Evolutionary conservation across 1,284 basidiomycete species (phyloP), one percentile per base, ranked within the genome.

Genomic region (Ustilago shanxiensis): DNA sequence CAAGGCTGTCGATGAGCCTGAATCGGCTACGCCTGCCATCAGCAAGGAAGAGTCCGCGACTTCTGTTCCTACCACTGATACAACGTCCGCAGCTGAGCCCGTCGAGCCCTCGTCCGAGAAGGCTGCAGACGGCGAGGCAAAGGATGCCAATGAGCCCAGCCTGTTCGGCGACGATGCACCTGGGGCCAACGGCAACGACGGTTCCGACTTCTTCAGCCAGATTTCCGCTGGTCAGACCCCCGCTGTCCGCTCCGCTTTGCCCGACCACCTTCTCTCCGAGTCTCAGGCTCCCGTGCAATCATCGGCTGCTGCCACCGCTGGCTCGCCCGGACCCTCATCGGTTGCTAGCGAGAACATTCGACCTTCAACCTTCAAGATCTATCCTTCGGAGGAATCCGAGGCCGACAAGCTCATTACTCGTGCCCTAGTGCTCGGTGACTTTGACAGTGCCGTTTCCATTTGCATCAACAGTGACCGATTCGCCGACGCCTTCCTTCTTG

Each of bases 351-450:
- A 95, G 63, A 86, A 71, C 41, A 71, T 90, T 76, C 64, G 67
- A 18, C 86, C 62, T 14, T 93, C 92, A 81, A 93, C 91, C 0
- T 99, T 98, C 90, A 91, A 90, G 85, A 97, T 98, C 78, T 97
- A 97, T 84, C 95, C 95, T 0, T 84, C 88, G 7, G 93, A 95
- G 57, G 94, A 95, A 87, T 92, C 92, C 3, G 93, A 97, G 72
- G 91, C 91, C 0, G 95, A 98, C 84, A 89, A 91, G 31, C 89
- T 98, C 29, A 90, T 99, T 78, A 98, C 96, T 1, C 94, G 95
- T 81, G 93, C 96, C 1, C 89, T 98, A 33, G 94, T 99, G 1
- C 89, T 98, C 10, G 96, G 96, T 39, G 96, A 99, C 87, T 98
- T 98, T 80, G 90, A 92, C 77, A 93, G 92, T 22, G 96, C 96